Base-by-base conservation (phyloP, 2,329 filamentous ascomycete genomes). In the Coniochaeta prunicola region DNA sequence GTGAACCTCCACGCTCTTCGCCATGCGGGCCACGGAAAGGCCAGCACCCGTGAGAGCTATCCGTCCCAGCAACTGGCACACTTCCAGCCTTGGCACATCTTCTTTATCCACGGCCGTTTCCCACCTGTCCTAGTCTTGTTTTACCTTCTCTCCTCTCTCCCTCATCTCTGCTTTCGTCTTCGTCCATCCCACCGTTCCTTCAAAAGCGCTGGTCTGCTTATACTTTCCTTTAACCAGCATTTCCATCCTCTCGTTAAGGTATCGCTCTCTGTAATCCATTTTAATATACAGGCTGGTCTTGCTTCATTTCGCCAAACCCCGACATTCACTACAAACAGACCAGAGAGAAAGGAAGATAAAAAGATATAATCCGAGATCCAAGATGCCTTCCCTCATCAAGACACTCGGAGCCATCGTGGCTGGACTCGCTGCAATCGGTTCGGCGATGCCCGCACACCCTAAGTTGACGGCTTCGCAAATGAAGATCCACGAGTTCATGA, bases 181-280 rank as follows among this genome's bases (percentile, higher is more conserved):
- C 53, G 48, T 57, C 58, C 61, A 56, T 57, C 59, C 58, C 61
- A 56, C 58, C 59, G 56, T 48, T 48, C 59, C 61, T 62, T 59
- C 62, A 69, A 71, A 78, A 80, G 77, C 77, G 73, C 77, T 77
- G 77, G 77, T 78, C 76, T 78, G 77, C 76, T 79, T 78, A 71
- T 61, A 65, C 58, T 59, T 63, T 61, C 67, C 64, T 61, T 68
- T 66, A 59, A 42, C 36, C 54, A 56, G 26, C 54, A 56, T 30
- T 38, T 30, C 24, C 12, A 6, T 30, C 36, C 54, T 42, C 36
- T 56, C 54, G 54, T 56, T 56, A 24, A 38, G 30, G 56, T 53
- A 50, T 53, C 53, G 59, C 57, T 57, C 34, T 56, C 19, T 66
- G 61, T 69, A 70, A 64, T 67, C 64, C 57, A 64, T 70, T 71